phyloP scores from a whole-genome alignment of 202 grass and related monocot genomes.

The Saccharum hybrid region DNA sequence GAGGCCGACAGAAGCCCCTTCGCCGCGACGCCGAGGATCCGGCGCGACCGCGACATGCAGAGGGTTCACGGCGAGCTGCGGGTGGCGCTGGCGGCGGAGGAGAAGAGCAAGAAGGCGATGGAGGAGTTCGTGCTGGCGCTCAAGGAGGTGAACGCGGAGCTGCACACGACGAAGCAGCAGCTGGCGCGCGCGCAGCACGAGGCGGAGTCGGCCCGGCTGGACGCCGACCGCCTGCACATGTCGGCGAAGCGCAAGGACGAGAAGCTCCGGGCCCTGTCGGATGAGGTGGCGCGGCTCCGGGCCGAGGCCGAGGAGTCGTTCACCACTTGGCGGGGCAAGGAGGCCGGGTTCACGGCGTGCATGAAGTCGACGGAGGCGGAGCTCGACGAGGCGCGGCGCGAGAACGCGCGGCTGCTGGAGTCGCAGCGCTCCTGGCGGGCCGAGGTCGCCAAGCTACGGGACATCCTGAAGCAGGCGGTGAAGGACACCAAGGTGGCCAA shows the following conservation, averaged over 20 bases:
- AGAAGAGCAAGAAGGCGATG: slow-evolving; percentile 89
- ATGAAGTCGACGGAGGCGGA: slow-evolving; percentile 72
- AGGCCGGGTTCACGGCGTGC: slow-evolving; percentile 81
- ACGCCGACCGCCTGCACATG: slow-evolving; percentile 57
- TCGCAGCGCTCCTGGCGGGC: slow-evolving; percentile 64
- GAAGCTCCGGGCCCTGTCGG: slow-evolving; percentile 47
- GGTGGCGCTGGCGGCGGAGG: slow-evolving; percentile 60
- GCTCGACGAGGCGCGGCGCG: slow-evolving; percentile 48
- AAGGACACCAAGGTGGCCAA: slow-evolving; percentile 73
- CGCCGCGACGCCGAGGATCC: slow-evolving; percentile 32
- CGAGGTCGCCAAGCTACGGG: slow-evolving; percentile 80
- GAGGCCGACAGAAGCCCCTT: slow-evolving; percentile 39
- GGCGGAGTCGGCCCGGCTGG: slow-evolving; percentile 54
- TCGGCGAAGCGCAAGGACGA: slow-evolving; percentile 53
- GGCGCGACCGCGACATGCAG: slow-evolving; percentile 43
- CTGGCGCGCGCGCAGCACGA: slow-evolving; percentile 56
- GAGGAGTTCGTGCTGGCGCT: slow-evolving; percentile 78
- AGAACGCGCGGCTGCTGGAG: slow-evolving; percentile 54
- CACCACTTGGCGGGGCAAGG: slow-evolving; percentile 64
- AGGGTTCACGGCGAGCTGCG: slow-evolving; percentile 51
- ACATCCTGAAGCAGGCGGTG: slow-evolving; percentile 90
- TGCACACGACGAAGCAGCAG: slow-evolving; percentile 52
- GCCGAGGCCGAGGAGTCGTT: slow-evolving; percentile 70
- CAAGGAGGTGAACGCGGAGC: slow-evolving; percentile 82
- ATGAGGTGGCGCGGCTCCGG: slow-evolving; percentile 61